Percentiles rank a stretch among this genome's conserved stretches.
phyloP scores from a whole-genome alignment of 805 yeast genomes.

The Ogataea trehaloabstinens region DNA sequence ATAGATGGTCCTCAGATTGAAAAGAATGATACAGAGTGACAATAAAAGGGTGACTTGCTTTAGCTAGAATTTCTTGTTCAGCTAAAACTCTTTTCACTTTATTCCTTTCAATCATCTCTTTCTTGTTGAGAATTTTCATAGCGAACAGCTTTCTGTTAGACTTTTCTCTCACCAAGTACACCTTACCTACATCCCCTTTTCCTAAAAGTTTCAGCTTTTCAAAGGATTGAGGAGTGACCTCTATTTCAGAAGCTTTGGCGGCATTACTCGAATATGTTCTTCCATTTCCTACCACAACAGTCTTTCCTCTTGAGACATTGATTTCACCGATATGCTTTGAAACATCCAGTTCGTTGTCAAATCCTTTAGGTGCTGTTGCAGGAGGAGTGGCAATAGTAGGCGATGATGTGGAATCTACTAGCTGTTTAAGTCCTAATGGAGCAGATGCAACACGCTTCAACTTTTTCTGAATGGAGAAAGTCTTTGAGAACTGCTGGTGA shows the following conservation, averaged over 20 bases:
- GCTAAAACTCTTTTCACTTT: constrained; percentile 93
- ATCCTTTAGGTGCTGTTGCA: constrained; percentile 13
- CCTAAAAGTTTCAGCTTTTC: constrained; percentile 90
- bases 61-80: constrained; percentile 93
- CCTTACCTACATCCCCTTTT: constrained; percentile 97
- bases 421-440: constrained; percentile 56
- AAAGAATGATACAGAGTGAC: constrained; percentile 95
- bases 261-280: constrained; percentile 74
- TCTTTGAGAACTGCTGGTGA: constrained; percentile 4
- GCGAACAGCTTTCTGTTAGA: constrained; percentile 75
- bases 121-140: constrained; percentile 85
- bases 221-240: constrained; percentile 83
- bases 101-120: constrained; percentile 93
- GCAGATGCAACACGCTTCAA: constrained; percentile 83
- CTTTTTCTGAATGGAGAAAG: constrained; percentile 35
- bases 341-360: constrained; percentile 13
- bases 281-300: constrained; percentile 36
- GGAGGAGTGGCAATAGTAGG: constrained; percentile 4
- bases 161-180: constrained; percentile 85
- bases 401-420: constrained; percentile 19
- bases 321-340: constrained; percentile 39
- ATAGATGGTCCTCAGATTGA: constrained; percentile 88
- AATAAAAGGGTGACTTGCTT: constrained; percentile 95
- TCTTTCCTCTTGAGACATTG: constrained; percentile 31
- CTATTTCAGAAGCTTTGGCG: constrained; percentile 68